These are phyloP conservation scores for Spathaspora arborariae DNA, from an alignment of 805 yeast genomes.

Conservation along the genomic window DNA sequence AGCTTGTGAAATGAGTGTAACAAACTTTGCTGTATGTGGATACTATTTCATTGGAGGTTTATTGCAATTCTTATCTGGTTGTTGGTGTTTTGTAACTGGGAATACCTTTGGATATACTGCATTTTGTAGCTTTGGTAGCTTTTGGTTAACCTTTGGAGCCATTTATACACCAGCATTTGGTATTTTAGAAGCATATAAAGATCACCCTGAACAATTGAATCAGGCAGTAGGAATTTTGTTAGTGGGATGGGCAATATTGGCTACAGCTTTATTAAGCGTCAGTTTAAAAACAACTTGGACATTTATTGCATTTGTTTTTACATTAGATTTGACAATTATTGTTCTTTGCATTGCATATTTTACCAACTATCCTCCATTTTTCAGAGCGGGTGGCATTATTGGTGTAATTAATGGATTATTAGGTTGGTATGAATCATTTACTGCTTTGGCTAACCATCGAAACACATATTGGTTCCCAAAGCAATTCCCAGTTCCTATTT, in stretches of 20 bases:
- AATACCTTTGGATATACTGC: conserved; percentile 57
- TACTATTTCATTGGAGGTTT: conserved; percentile 49
- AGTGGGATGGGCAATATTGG: conserved; percentile 64
- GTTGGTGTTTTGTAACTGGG: conserved; percentile 49
- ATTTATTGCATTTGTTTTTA: conserved; percentile 48
- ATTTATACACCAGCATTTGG: conserved; percentile 53
- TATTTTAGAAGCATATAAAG: conserved; percentile 43
- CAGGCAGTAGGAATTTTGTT: conserved; percentile 57
- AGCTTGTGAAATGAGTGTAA: conserved; percentile 40
- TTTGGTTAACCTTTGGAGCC: conserved; percentile 49
- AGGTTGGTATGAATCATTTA: not conserved
- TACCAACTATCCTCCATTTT: conserved; percentile 33
- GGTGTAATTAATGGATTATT: not conserved
- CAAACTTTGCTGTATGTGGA: conserved; percentile 44
- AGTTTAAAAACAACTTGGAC: conserved; percentile 49
- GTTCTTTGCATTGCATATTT: conserved; percentile 51
- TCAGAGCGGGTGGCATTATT: conserved; percentile 51
- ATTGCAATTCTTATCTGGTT: conserved; percentile 47
- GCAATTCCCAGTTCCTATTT: not conserved
- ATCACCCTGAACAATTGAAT: conserved; percentile 34
- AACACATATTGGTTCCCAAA: not conserved
- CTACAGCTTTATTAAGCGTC: conserved; percentile 52
- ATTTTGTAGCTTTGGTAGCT: conserved; percentile 51
- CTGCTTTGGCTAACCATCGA: not conserved
- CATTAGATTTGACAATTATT: conserved; percentile 52